Evolutionary conservation across 2,329 filamentous ascomycete genomes (phyloP).

Genomic region (Chalara sp.): DNA sequence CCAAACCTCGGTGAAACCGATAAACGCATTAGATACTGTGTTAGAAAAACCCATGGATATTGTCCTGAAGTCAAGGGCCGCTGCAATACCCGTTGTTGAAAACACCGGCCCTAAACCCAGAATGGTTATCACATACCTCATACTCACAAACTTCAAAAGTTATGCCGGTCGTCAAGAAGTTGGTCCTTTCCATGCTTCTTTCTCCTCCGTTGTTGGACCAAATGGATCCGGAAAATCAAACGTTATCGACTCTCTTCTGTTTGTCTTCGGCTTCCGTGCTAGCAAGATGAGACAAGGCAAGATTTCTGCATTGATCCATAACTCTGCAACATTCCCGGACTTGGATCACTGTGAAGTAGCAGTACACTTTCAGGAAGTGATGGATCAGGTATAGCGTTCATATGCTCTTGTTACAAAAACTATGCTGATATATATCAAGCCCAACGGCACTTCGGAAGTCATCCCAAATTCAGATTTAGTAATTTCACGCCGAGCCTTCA

Average conservation of each 20-base stretch:
- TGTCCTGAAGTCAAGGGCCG: slow-evolving; percentile 74
- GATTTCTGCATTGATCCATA: slow-evolving; percentile 95
- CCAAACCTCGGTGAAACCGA: slow-evolving; percentile 52
- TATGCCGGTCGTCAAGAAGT: slow-evolving; percentile 94
- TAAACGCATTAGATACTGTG: slow-evolving; percentile 69
- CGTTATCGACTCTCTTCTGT: slow-evolving; percentile 94
- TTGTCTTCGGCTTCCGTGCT: slow-evolving; percentile 97
- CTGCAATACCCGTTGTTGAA: slow-evolving; percentile 62
- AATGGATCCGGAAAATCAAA: slow-evolving; percentile 99
- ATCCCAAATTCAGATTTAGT: slow-evolving; percentile 80
- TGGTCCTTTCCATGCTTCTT: slow-evolving; percentile 92
- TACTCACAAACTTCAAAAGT: slow-evolving; percentile 97
- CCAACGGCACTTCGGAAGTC: slow-evolving; percentile 65
- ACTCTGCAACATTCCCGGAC: slow-evolving; percentile 80
- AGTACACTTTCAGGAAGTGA: slow-evolving; percentile 92
- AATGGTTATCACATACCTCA: slow-evolving; percentile 86
- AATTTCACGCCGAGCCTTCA: slow-evolving; percentile 89
- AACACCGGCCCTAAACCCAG: slow-evolving; percentile 72
- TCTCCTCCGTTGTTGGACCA: slow-evolving; percentile 94
- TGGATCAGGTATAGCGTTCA: slow-evolving; percentile 56
- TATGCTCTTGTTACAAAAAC: too few species aligned
- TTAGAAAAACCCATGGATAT: slow-evolving; percentile 92
- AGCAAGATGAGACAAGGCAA: slow-evolving; percentile 99
- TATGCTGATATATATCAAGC: slow-evolving; percentile 33
- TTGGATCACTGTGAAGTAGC: slow-evolving; percentile 91